Base-by-base conservation (phyloP, 1,284 basidiomycete species). In the Thecaphora thlaspeos region DNA sequence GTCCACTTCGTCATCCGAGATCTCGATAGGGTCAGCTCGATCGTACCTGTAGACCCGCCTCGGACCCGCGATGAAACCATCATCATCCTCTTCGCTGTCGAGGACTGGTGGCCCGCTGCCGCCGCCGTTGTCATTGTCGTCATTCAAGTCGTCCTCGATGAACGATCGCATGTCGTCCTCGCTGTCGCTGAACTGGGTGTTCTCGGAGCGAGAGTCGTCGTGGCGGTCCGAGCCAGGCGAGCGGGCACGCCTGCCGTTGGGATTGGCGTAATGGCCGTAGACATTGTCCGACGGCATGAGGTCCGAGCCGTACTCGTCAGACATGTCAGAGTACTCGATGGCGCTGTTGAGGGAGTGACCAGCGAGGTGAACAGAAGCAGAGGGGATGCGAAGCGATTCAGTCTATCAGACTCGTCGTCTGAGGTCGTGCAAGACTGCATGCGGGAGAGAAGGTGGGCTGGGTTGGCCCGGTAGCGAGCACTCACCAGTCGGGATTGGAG, bases 361-460 rank as follows among this genome's bases (percentile, higher is more conserved):
- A 17, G 39, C 10, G 5, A 43, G 17, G 43, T 19, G 52, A 18
- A 22, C 41, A 55, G 24, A 48, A 52, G 19, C 55, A 53, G 34
- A 7, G 49, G 15, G 18, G 44, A 52, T 22, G 58, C 69, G 23
- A 57, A 73, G 51, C 73, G 74, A 21, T 48, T 49, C 14, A 56
- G 55, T 34, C 74, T 71, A 18, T 57, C 56, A 43, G 73, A 76
- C 2, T 41, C 24, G 2, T 67, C 65, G 5, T 70, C 64, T 17
- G 61, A 46, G 46, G 75, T 69, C 61, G 75, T 73, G 18, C 53
- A 55, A 1, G 61, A n/a, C n/a, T n/a, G n/a, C n/a, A n/a, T n/a
- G n/a, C n/a, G n/a, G n/a, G n/a, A n/a, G n/a, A n/a, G n/a, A n/a
- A n/a, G n/a, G n/a, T n/a, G n/a, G n/a, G n/a, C n/a, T n/a, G n/a